A percentile compares a stretch with the other conserved stretches of the same genome.
Evolutionary conservation across 116 monocot species (phyloP).

Genomic region (Papilionanthe hybrid): DNA sequence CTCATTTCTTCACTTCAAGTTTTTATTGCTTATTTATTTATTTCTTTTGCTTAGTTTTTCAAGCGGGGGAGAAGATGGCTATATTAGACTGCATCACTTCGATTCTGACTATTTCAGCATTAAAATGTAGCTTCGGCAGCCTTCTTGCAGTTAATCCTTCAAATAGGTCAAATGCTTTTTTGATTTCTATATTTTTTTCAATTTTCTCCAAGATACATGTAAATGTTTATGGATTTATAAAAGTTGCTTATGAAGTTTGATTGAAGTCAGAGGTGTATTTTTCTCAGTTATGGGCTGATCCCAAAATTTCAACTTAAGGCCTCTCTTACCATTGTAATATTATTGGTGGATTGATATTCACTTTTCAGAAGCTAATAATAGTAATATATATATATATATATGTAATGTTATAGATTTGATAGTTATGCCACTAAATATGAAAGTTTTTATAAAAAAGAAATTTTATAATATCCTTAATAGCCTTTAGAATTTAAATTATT

Average conservation of each 20-base stretch:
- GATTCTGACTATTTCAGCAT: constrained; percentile 87
- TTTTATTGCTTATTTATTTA: neutral
- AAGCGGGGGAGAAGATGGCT: constrained; percentile 95
- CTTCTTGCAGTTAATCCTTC: neutral
- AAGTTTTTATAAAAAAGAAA: too few species aligned
- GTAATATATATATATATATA: too few species aligned
- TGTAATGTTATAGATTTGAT: too few species aligned
- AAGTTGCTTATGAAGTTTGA: neutral
- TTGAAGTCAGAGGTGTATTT: neutral
- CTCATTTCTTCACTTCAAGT: too few species aligned
- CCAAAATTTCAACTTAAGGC: too few species aligned
- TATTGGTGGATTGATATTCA: too few species aligned
- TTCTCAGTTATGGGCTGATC: too few species aligned
- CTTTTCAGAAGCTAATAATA: too few species aligned
- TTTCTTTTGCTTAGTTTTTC: constrained; percentile 38
- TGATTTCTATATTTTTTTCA: neutral
- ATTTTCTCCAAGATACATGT: neutral
- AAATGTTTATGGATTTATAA: neutral
- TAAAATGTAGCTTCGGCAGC: constrained; percentile 34
- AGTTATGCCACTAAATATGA: too few species aligned
- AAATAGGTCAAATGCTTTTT: neutral
- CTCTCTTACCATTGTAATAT: too few species aligned
- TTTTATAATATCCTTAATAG: too few species aligned
- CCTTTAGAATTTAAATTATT: too few species aligned
- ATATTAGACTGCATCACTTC: constrained; percentile 89